Base-by-base conservation (phyloP, 1,284 basidiomycete species). In the Pseudozyma hubeiensis region DNA sequence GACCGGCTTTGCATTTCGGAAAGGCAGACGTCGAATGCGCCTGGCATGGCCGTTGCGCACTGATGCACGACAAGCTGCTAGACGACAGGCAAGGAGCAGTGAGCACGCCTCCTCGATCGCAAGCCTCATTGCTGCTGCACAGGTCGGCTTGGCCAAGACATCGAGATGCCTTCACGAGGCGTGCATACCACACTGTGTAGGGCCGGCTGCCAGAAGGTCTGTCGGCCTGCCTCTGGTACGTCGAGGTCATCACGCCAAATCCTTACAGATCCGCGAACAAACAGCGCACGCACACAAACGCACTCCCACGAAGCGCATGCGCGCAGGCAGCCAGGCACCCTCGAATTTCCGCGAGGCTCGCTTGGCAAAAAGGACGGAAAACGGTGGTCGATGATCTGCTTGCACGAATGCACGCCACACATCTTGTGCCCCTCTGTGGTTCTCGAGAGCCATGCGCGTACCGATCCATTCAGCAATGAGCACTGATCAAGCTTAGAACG, bases 291-390 rank as follows among this genome's bases (percentile, higher is more conserved):
- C 30, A 40, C 30, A 9, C 9, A 17, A 14, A 33, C 29, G 0
- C n/a, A n/a, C 19, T 30, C 24, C 8, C 37, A 39, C 24, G 35
- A 14, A 37, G 30, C 30, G 29, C 4, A 29, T 47, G 46, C 9
- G 46, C 16, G 46, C 31, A 5, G 16, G 45, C 45, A 14, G 24
- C 4, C 17, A 48, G 30, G 45, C 46, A 43, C 54, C 54, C 54
- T 48, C 37, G 54, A 48, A 56, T 56, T 56, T 58, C 17, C n/a
- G 16, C 9, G n/a, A 17, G 43, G 11, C 44, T n/a, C 34, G 34
- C 43, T 47, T 46, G 43, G 16, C 30, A 37, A 37, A 37, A 37
- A 10, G 19, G 19, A 29, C 19, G n/a, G 14, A 41, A 41, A 19
- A 24, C 24, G 24, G 24, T 24, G 1, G 24, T 24, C 24, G 24